Base-by-base conservation (phyloP, 176 grass and related monocot genomes). In the Zea luxurians region DNA sequence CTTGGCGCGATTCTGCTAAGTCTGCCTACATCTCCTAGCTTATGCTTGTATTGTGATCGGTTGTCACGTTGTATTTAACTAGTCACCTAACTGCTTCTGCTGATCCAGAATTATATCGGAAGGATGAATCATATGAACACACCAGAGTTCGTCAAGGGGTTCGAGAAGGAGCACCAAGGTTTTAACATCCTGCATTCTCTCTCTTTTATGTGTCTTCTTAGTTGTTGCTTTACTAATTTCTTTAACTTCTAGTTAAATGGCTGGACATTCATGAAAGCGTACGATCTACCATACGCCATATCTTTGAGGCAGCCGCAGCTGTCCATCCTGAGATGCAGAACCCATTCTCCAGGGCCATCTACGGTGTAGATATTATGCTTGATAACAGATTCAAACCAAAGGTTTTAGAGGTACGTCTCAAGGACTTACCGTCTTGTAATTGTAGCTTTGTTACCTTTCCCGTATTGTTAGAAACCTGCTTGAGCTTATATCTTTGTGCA, bases 101-200 rank as follows among this genome's bases (percentile, higher is more conserved):
- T n/a, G 54, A 52, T 89, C 40, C 77, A 97, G 95, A 97, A 97
- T 84, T 97, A 97, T 74, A 87, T 79, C 67, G 95, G 91, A 77
- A 94, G 49, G 65, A 79, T 97, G 83, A 87, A 88, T 68, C 95
- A 97, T 86, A 90, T 93, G 80, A 90, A 94, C 58, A 97, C 95
- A 4, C 85, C 91, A 83, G 91, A 94, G 36, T 97, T 97, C 11
- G 70, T 94, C 64, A 83, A 84, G 80, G 91, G 88, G 80, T 97
- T 97, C 52, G 89, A 94, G 82, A 90, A 94, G 85, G 95, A 97
- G 75, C 91, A 97, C 75, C 89, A 92, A 97, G 95, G 91, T 97
- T 69, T 58, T 45, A 50, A 50, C 43, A 57, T 47, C 47, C 10
- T 50, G 27, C 18, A 59, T 70, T 61, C 5, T 38, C 65, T 5